phyloP scores from a whole-genome alignment of 176 grass and related monocot genomes.

The Oryza meyeriana region DNA sequence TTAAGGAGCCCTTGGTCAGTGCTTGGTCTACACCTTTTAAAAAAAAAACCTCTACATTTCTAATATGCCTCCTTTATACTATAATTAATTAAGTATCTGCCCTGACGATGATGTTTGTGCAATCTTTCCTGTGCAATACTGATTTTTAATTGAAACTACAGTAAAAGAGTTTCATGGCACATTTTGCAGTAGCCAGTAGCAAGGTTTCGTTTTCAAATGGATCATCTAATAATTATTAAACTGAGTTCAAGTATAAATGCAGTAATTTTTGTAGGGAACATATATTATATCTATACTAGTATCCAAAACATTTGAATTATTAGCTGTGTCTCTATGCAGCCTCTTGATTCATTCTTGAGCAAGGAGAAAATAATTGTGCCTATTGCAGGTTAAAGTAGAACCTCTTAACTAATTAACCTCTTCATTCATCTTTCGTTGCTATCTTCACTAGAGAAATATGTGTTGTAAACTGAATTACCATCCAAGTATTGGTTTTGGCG shows the following conservation, averaged over 20 bases:
- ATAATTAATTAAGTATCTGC: neutral
- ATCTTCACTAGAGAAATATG: neutral
- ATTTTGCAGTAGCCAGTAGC: too few relatives aligned
- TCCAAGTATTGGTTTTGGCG: neutral
- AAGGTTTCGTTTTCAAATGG: neutral
- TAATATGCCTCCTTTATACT: neutral
- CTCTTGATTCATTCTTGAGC: neutral
- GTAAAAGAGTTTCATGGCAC: too few relatives aligned
- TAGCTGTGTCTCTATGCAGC: neutral
- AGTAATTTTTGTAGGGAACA: neutral
- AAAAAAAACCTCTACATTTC: neutral
- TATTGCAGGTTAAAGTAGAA: neutral
- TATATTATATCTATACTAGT: neutral
- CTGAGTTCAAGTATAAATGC: neutral
- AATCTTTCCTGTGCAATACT: neutral
- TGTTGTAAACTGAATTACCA: slow-evolving; percentile 13
- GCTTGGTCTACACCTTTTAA: neutral
- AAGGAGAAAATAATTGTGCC: neutral
- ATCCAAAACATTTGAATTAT: neutral
- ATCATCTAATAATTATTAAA: neutral
- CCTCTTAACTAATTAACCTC: neutral
- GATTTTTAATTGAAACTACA: neutral
- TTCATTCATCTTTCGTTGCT: slow-evolving; percentile 11
- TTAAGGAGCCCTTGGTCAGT: slow-evolving; percentile 72
- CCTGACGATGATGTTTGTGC: neutral